phyloP scores from a whole-genome alignment of 768 basidiomycete genomes.

The Collybia sp. region DNA sequence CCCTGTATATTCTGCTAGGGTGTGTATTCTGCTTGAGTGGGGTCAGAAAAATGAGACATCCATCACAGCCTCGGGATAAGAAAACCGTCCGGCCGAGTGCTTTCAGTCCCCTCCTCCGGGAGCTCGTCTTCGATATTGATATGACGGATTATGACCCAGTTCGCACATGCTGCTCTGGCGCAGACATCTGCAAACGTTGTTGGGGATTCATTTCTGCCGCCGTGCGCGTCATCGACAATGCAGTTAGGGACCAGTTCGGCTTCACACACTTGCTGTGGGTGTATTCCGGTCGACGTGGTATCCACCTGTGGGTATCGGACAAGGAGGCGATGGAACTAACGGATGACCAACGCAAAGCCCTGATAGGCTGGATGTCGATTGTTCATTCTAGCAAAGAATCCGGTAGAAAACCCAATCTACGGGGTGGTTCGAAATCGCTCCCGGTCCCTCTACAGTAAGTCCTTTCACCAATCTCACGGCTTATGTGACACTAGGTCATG shows the following conservation, averaged over 20 bases:
- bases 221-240: conserved; percentile 77
- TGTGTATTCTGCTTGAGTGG: conserved; percentile 33
- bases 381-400: conserved; percentile 78
- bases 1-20: conserved; percentile 84
- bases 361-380: conserved; percentile 87
- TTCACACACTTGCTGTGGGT: conserved; percentile 93
- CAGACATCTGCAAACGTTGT: conserved; percentile 87
- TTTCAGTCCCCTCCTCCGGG: conserved; percentile 78
- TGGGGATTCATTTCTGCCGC: conserved; percentile 95
- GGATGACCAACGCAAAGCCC: conserved; percentile 83
- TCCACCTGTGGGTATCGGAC: conserved; percentile 97
- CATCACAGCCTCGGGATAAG: conserved; percentile 76
- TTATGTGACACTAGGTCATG: conserved; percentile 1
- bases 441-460: conserved; percentile 75
- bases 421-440: conserved; percentile 38
- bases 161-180: conserved; percentile 90
- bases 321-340: conserved; percentile 81
- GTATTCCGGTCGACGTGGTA: conserved; percentile 97
- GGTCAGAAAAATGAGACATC: background rate
- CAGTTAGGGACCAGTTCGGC: conserved; percentile 86
- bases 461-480: background rate
- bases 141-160: conserved; percentile 99
- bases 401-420: conserved; percentile 78
- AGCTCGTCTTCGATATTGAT: conserved; percentile 99
- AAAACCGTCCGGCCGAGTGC: conserved; percentile 66